These are phyloP conservation scores for Fragaria nilgerrensis DNA, from an alignment of 306 rosid species.

Conservation along the genomic window DNA sequence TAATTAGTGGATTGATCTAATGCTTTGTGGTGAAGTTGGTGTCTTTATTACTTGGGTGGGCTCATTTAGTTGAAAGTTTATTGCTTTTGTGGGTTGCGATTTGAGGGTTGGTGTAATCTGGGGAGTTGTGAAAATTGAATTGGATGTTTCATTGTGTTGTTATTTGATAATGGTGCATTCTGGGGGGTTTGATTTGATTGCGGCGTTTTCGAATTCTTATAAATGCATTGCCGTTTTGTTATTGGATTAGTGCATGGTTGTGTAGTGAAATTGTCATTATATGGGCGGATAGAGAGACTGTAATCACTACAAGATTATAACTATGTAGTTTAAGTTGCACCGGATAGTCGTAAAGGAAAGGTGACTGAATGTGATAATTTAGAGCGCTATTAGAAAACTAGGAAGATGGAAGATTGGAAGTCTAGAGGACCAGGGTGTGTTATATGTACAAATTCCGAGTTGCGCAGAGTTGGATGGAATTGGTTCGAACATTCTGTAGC, in stretches of 20 bases:
- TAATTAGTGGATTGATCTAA: background rate
- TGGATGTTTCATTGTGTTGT: background rate
- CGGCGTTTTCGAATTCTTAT: background rate
- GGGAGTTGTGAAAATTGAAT: background rate
- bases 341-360: background rate
- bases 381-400: background rate
- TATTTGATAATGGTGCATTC: background rate
- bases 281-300: background rate
- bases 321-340: background rate
- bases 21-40: background rate
- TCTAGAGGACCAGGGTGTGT: constrained; percentile 5
- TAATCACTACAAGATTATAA: background rate
- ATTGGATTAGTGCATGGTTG: background rate
- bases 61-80: background rate
- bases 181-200: background rate
- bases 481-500: constrained; percentile 4
- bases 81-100: background rate
- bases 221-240: background rate
- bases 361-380: background rate
- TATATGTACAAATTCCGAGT: background rate
- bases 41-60: constrained; percentile 1
- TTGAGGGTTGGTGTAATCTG: constrained; percentile 2
- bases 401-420: background rate
- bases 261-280: background rate
- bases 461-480: constrained; percentile 2